Evolutionary conservation across 2,329 filamentous ascomycete genomes (phyloP), one percentile per base, ranked within the genome.

Genomic region (Leptographium wingfieldii): DNA sequence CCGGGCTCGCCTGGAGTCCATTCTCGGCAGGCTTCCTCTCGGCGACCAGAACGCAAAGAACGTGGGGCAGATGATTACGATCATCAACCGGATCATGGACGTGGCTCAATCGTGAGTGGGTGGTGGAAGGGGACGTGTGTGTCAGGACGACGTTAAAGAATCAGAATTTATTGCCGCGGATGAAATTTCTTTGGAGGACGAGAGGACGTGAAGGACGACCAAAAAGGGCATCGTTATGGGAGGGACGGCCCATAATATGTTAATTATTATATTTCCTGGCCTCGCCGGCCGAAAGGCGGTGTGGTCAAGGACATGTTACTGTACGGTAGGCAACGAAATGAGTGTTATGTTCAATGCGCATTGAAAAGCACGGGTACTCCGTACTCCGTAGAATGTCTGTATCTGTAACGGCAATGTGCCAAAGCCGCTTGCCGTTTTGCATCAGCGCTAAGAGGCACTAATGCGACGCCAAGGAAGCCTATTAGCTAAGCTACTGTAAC

Each of bases 1-100:
- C 64, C 74, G 79, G 63, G 71, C 74, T 57, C 75, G 78, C 48
- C 73, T 81, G 49, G 80, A 83, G 67, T 73, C 77, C 59, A 72
- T 82, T 14, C 77, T 83, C 63, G 77, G 72, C 68, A 74, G 73
- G 62, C 69, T 74, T 43, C 69, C 75, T n/a, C 75, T 76, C 11
- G 72, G 73, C 35, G 77, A 81, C 65, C 71, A 74, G 27, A 71
- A 76, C 19, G 69, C 82, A 54, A 77, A 77, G 68, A 76, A 73
- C 64, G 72, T 82, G 11, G 73, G 73, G 46, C 69, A 68, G 63
- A 74, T 81, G 70, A 74, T 75, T 33, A 65, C 63, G 31, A 65
- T 69, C 10, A 68, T 70, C 52, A 68, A 67, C 62, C 68, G 68
- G n/a, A 68, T 72, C 33, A 65, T 69, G 35, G 68, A 71, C 9